Evolutionary conservation across 1,284 basidiomycete genomes (phyloP), one percentile per base, ranked within the genome.

Genomic region (Ceratobasidium sp.): DNA sequence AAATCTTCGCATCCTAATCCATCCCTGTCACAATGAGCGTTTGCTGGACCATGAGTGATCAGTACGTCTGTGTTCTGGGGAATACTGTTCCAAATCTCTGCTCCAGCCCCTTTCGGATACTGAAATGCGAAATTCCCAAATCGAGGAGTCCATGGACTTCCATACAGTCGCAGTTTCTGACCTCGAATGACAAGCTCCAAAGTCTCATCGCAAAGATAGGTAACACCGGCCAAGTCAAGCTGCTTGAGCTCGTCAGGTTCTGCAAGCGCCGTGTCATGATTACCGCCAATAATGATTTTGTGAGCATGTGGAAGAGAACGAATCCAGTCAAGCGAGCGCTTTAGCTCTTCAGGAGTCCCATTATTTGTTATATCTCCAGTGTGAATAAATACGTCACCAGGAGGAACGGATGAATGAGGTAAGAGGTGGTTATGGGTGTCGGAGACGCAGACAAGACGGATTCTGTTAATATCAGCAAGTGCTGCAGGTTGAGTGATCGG

Each of bases 371-470:
- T 83, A 76, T 87, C 85, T 10, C 87, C 87, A 1, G 87, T 83
- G 61, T 88, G 87, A 71, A 88, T 85, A 54, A 88, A 83, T 59
- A 88, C 83, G 80, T 88, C 86, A 66, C 87, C 87, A 17, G 77
- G 56, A 42, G 87, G 86, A 38, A 87, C 79, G 4, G 79, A n/a
- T 13, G 23, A 48, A 38, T 78, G 76, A 4, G 52, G 44, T 15
- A 46, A 46, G 44, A 46, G 44, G 17, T 3, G 80, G 80, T 83
- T 86, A 80, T 87, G 87, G 1, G 85, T 86, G 78, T 87, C 86
- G 15, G 85, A 86, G 50, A 86, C 83, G 80, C 85, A 85, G n/a
- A 87, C 85, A 52, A 86, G 52, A 56, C 81, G 86, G 74, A 89
- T 90, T n/a, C 20, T 46, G 17, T 46, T 15, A 15, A 15, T 9